Conservation (phyloP, 768 basidiomycete genomes). For the Postia placenta region DNA sequence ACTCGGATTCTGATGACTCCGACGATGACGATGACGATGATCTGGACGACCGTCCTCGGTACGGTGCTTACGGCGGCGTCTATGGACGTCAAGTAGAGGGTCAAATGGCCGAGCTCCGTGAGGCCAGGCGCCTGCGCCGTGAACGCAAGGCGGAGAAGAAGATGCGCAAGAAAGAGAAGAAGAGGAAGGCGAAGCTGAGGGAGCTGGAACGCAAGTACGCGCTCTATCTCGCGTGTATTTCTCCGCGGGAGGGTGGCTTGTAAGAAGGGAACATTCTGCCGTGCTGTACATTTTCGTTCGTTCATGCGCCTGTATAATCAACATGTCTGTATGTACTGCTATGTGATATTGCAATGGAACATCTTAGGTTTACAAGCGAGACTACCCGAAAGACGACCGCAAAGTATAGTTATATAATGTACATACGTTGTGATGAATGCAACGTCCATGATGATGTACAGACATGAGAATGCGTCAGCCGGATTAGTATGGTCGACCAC, state of each 20-base stretch:
- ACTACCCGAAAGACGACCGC: too few relatives aligned
- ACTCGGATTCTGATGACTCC: constrained; percentile 29
- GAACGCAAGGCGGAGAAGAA: constrained; percentile 54
- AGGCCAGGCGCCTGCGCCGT: constrained; percentile 46
- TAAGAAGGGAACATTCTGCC: neutral
- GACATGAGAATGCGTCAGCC: too few relatives aligned
- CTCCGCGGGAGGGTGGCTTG: constrained; percentile 15
- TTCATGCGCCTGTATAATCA: too few relatives aligned
- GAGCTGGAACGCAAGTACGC: constrained; percentile 58
- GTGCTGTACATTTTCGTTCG: too few relatives aligned
- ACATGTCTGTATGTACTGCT: too few relatives aligned
- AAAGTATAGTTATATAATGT: too few relatives aligned
- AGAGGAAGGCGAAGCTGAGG: constrained; percentile 49
- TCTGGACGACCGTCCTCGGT: constrained; percentile 27
- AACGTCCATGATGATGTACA: neutral
- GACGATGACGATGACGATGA: constrained; percentile 34
- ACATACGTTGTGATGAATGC: too few relatives aligned
- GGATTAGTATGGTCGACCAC: constrained; percentile 21
- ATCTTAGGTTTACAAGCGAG: too few relatives aligned
- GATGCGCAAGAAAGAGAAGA: constrained; percentile 59
- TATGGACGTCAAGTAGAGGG: constrained; percentile 38
- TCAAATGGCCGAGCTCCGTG: constrained; percentile 35
- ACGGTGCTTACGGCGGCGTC: constrained; percentile 27
- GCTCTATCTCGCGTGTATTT: constrained; percentile 39
- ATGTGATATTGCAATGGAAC: too few relatives aligned